Conservation (phyloP, 1,284 basidiomycete species). For the Amylostereum areolatum region DNA sequence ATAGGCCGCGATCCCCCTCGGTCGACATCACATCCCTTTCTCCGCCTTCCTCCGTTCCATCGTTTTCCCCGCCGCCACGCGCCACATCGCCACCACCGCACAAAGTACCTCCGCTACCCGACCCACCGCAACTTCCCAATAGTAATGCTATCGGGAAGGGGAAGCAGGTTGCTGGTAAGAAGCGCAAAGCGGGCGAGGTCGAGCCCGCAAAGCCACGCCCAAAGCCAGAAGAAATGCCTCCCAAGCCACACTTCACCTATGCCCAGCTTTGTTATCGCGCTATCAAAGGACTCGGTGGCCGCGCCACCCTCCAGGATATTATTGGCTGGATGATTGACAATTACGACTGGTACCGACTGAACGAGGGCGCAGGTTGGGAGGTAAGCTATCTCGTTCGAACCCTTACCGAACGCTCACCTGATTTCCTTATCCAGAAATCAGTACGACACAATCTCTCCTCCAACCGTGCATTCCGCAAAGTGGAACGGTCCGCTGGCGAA, state of each 20-base stretch:
- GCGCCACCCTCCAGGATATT: constrained; percentile 88
- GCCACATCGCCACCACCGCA: constrained; percentile 19
- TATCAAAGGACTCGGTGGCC: constrained; percentile 73
- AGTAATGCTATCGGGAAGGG: constrained; percentile 46
- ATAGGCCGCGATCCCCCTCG: constrained; percentile 54
- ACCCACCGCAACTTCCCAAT: constrained; percentile 45
- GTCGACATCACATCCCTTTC: constrained; percentile 78
- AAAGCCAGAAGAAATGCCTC: constrained; percentile 70
- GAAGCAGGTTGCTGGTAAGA: constrained; percentile 51
- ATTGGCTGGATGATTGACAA: constrained; percentile 87
- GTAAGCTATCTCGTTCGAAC: constrained; percentile 35
- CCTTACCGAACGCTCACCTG: constrained; percentile 8
- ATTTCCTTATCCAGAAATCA: constrained; percentile 58
- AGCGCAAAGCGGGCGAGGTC: constrained; percentile 52
- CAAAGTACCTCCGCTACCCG: constrained; percentile 24
- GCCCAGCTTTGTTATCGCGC: constrained; percentile 76
- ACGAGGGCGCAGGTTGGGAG: constrained; percentile 82
- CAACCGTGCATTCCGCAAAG: constrained; percentile 82
- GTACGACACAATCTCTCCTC: constrained; percentile 90
- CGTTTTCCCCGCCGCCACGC: constrained; percentile 60
- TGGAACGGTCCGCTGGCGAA: constrained; percentile 78
- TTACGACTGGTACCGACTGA: constrained; percentile 85
- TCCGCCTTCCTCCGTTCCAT: constrained; percentile 72
- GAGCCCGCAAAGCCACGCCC: constrained; percentile 37
- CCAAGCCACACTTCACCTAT: constrained; percentile 73